Evolutionary conservation across 2,329 filamentous ascomycete genomes (phyloP), one percentile per base, ranked within the genome.

Genomic region (Beauveria sp.): DNA sequence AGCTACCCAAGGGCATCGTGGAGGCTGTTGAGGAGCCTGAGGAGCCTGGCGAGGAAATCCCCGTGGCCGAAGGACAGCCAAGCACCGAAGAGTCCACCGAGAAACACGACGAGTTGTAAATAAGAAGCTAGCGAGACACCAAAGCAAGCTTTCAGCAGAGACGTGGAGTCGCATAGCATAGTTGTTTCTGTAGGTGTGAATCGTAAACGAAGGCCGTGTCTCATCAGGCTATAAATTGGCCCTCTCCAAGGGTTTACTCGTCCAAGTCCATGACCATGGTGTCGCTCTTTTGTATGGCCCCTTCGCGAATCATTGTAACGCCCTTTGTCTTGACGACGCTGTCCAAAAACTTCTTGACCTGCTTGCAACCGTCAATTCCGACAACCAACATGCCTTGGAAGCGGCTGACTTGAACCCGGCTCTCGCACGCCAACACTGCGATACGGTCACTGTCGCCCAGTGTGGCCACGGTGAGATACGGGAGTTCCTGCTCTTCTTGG

Each of bases 301-400:
- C 82, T 65, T 84, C 83, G 49, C 78, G 77, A 16, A 91, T 73
- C 77, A 91, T 84, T 71, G 80, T 81, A 63, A 76, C 79, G 3
- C 89, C 89, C 73, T 88, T 87, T 50, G 84, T 84, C 71, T 88
- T 85, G 51, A 98, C 87, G 16, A 96, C 88, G 7, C 81, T 80
- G 73, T 98, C 93, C 69, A 99, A 72, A 55, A 96, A 88, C 66
- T 86, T 83, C 65, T 90, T 83, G 45, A 98, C 87, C 72, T 93
- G 88, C 75, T 88, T 91, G 74, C 93, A 98, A 5, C 93, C 95
- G 72, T 97, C 93, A 54, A 97, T 86, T 0, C 89, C 93, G 1
- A 96, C 91, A 0, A 90, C 91, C 68, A 99, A 77, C 93, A 99
- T 96, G 1, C 90, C 90, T 77, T 99, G 93, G 63, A 98, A 72